Evolutionary conservation across 305 asterid genomes (phyloP), one percentile per base, ranked within the genome.

Genomic region (Rubia tinctorum): DNA sequence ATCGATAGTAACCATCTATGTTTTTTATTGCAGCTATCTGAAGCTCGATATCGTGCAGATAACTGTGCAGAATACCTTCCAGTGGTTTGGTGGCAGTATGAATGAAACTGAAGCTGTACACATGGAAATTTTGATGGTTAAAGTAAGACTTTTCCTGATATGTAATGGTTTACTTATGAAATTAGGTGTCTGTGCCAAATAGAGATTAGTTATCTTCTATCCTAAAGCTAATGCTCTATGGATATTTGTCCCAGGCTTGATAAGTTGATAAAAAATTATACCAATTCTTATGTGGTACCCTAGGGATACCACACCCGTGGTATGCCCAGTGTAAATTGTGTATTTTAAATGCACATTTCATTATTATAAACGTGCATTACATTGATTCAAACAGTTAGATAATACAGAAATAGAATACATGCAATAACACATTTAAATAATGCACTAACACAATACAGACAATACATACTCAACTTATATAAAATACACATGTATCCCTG

Each of bases 11-110:
- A 70, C 68, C 18, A 17, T 55, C 58, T 64, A 40, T 40, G 13
- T 64, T 49, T 84, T 78, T 79, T 86, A 90, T 65, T 59, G 25
- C 97, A 94, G 99, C 84, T 94, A 86, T 82, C 85, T 94, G 86
- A 89, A 94, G 88, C 98, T 94, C 68, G 99, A 94, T 85, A 91
- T 94, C 71, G 98, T 90, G 82, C 97, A 94, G 73, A 94, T 94
- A 80, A 90, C 97, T 81, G 95, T 94, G 77, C 90, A 84, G 82
- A 94, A 94, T 86, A 75, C 86, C 23, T 91, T 89, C 86, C 86
- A 85, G 75, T 94, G 96, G 98, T 78, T 86, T 76, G 87, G 84
- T 61, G 97, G 97, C 77, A 82, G 85, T 84, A 85, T 74, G 81
- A 86, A 80, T 20, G 98, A 91, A n/a, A 84, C 87, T 78, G 85